Evolutionary conservation across 2,329 filamentous ascomycete genomes (phyloP), one percentile per base, ranked within the genome.

Genomic region (Apiospora pterosperma): DNA sequence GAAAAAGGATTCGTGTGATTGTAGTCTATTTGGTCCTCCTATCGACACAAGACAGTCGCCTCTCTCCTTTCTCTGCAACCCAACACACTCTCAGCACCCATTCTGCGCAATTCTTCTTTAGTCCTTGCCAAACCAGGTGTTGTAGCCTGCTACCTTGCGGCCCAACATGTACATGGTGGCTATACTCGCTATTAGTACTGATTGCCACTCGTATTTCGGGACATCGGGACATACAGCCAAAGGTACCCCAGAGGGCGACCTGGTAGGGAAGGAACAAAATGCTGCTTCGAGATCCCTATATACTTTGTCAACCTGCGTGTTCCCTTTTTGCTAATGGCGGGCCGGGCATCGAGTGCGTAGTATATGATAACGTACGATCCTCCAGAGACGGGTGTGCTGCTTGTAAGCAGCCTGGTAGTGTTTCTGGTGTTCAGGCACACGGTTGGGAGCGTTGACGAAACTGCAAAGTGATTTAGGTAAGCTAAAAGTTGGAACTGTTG

Each of bases 71-170:
- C 38, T 65, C 25, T 72, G 64, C 69, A 68, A 69, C 70, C 65
- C 60, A 68, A 36, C 55, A 63, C 65, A 63, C 70, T 66, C 63
- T 66, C 59, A 67, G 67, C 68, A 59, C 69, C 44, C 11, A 14
- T 39, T 41, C 55, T 60, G 31, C 59, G 48, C 60, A 19, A 25
- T 16, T 2, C 11, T 38, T 14, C 59, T 70, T 75, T 84, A 88
- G 69, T 80, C 75, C 78, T 86, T 84, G 75, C 84, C 80, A 73
- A 88, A 92, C 88, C 89, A 93, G 67, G 89, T 92, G 86, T 93
- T 94, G 85, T 94, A 87, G 74, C 92, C 92, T 68, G 89, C 76
- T 69, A 91, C 81, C 82, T 91, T 88, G 76, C 92, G 90, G 77
- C 84, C 81, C 82, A 91, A 89, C 82, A 89, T 90, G 83, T 91